A percentile compares a stretch with the other conserved stretches of the same genome.
Conservation (phyloP, 2,329 filamentous ascomycete species). For the Cladobotryum protrusum region DNA sequence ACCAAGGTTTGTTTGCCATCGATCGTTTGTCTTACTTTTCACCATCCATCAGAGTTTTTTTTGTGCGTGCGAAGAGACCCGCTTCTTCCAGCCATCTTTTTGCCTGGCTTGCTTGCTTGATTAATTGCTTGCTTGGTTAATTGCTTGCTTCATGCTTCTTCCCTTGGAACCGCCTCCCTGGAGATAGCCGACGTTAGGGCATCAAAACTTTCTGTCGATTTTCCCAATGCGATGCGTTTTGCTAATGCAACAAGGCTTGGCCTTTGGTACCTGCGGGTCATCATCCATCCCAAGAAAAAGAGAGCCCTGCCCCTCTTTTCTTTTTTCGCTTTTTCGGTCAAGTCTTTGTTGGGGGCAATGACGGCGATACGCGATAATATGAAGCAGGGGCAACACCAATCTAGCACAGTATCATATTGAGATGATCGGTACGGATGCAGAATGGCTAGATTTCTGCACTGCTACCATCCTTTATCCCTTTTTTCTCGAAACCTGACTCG, state of each 20-base stretch:
- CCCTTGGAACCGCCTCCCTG: too few species aligned
- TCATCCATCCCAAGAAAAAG: background rate
- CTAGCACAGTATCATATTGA: constrained; percentile 7
- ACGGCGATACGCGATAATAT: constrained; percentile 1
- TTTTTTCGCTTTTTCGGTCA: background rate
- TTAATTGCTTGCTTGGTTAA: background rate
- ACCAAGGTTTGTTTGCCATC: too few species aligned
- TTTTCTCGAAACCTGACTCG: background rate
- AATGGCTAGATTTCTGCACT: constrained; percentile 1
- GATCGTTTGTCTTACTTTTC: too few species aligned
- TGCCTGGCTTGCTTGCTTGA: too few species aligned
- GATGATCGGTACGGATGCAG: background rate
- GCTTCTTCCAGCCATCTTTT: too few species aligned
- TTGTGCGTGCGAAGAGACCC: too few species aligned
- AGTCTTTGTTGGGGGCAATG: constrained; percentile 4
- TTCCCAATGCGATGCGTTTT: background rate
- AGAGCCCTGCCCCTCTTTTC: constrained; percentile 9
- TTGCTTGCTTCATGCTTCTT: background rate
- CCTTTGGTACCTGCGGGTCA: too few species aligned
- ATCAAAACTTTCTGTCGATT: background rate
- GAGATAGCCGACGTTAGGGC: too few species aligned
- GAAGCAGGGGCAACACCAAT: constrained; percentile 6
- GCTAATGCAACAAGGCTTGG: background rate
- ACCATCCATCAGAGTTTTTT: too few species aligned
- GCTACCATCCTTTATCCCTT: background rate